Conservation (phyloP, 768 basidiomycete genomes). For the Hebeloma cylindrosporum region DNA sequence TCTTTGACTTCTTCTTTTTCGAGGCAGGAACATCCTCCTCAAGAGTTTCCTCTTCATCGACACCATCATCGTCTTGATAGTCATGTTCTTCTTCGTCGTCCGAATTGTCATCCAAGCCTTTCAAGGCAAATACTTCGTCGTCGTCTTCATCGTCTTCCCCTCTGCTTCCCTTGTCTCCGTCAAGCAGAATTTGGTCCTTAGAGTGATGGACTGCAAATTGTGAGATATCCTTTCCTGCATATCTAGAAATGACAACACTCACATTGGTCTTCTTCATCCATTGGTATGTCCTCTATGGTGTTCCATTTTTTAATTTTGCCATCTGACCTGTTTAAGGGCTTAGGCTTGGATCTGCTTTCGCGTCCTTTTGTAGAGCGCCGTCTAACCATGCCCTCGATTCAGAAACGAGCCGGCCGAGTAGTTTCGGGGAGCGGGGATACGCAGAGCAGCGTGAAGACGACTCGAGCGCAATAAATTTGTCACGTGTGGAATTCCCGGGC, state of each 20-base stretch:
- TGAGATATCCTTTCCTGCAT: constrained; percentile 3
- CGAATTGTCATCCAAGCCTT: constrained; percentile 54
- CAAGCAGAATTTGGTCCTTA: constrained; percentile 75
- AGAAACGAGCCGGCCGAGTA: neutral
- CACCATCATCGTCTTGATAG: constrained; percentile 29
- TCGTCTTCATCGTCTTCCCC: constrained; percentile 58
- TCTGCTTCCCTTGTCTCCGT: constrained; percentile 49
- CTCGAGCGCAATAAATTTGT: too few species aligned
- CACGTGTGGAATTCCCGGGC: too few species aligned
- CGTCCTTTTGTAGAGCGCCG: constrained; percentile 42
- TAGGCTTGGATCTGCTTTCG: constrained; percentile 38
- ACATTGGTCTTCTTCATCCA: constrained; percentile 84
- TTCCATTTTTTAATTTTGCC: constrained; percentile 67
- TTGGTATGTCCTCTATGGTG: constrained; percentile 61
- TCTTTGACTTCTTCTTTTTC: constrained; percentile 29
- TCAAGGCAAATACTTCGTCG: constrained; percentile 80
- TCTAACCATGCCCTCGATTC: constrained; percentile 42
- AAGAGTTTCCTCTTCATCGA: constrained; percentile 35
- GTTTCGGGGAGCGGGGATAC: too few species aligned
- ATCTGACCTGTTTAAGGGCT: constrained; percentile 50
- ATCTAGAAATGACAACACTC: constrained; percentile 26
- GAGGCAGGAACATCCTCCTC: constrained; percentile 30
- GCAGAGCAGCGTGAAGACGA: too few species aligned
- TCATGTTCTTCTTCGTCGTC: constrained; percentile 43
- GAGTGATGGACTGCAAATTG: constrained; percentile 61